These are phyloP conservation scores for Rhodomyrtus tomentosa DNA, from an alignment of 345 rosid species.

Conservation along the genomic window DNA sequence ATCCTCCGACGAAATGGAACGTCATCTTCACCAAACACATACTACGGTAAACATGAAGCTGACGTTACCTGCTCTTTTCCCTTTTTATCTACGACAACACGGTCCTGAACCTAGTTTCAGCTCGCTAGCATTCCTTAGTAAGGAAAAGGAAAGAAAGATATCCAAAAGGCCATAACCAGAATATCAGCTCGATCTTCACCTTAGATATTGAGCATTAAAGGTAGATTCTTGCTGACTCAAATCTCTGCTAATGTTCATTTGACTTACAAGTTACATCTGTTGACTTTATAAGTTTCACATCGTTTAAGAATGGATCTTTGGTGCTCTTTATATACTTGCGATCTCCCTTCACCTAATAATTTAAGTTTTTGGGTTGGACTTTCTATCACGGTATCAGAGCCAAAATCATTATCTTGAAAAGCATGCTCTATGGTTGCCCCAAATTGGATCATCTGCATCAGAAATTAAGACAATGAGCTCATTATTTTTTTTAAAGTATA, in stretches of 20 bases:
- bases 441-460: too few relatives aligned
- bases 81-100: not conserved
- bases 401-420: too few relatives aligned
- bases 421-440: too few relatives aligned
- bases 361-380: too few relatives aligned
- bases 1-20: conserved; percentile 36
- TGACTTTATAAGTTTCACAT: too few relatives aligned
- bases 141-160: not conserved
- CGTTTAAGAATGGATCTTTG: too few relatives aligned
- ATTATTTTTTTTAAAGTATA: too few relatives aligned
- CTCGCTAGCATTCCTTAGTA: not conserved
- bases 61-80: not conserved
- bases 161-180: not conserved
- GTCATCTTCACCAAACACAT: conserved; percentile 53
- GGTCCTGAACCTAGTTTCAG: not conserved
- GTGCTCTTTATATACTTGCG: too few relatives aligned
- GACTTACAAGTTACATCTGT: fast-evolving
- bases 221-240: not conserved
- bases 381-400: too few relatives aligned
- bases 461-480: too few relatives aligned
- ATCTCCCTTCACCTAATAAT: too few relatives aligned
- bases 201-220: not conserved
- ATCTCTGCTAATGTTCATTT: fast-evolving
- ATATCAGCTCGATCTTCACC: not conserved
- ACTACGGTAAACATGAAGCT: not conserved